Percentiles rank a stretch among this genome's conserved stretches.
Conservation (phyloP, 352 stramenopile species). For the Globisporangium takayamanum region DNA sequence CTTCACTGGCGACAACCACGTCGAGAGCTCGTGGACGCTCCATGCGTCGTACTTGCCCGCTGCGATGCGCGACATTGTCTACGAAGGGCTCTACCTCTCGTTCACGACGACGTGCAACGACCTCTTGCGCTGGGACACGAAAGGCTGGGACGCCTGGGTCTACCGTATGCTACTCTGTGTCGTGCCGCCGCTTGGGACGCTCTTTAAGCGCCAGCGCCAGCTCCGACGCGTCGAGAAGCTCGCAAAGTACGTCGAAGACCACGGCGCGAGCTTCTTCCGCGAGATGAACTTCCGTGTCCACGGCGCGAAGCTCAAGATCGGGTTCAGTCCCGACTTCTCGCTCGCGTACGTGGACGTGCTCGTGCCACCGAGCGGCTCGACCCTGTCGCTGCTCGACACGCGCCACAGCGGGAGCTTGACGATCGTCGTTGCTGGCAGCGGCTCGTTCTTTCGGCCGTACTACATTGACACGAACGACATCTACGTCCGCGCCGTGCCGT, state of each 20-base stretch:
- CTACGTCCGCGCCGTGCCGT: constrained; percentile 64
- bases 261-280: constrained; percentile 70
- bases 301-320: constrained; percentile 69
- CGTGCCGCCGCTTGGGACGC: constrained; percentile 40
- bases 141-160: constrained; percentile 59
- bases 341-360: constrained; percentile 79
- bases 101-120: constrained; percentile 76
- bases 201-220: constrained; percentile 67
- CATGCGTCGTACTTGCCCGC: constrained; percentile 51
- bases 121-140: constrained; percentile 47
- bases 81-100: constrained; percentile 62
- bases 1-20: constrained; percentile 63
- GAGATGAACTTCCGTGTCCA: constrained; percentile 78
- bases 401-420: constrained; percentile 17
- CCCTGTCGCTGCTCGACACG: constrained; percentile 12
- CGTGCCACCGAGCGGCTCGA: constrained; percentile 25
- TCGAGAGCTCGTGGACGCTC: constrained; percentile 58
- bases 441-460: constrained; percentile 77
- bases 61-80: constrained; percentile 60
- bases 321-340: constrained; percentile 81
- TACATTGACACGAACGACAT: constrained; percentile 83
- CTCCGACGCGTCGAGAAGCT: constrained; percentile 57
- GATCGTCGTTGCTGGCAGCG: constrained; percentile 62
- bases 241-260: constrained; percentile 56
- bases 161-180: constrained; percentile 44